Base-by-base conservation (phyloP, 768 basidiomycete species). In the Leccinum ochraceum region DNA sequence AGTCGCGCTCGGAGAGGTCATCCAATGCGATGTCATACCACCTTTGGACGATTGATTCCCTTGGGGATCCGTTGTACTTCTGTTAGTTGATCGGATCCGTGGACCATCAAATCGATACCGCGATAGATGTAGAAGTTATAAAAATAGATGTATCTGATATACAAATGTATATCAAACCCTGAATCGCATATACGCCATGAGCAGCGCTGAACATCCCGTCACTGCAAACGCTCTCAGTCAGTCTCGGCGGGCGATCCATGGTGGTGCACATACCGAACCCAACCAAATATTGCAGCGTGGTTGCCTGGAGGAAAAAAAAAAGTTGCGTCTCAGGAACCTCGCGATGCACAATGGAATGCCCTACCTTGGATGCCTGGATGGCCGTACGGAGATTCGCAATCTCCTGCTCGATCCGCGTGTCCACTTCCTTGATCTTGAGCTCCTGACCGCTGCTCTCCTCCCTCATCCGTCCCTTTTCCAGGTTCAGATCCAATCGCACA, bases 401-500 rank as follows among this genome's bases (percentile, higher is more conserved):
- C 76, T 98, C 95, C 71, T 92, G 92, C 75, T 99, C 96, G 66
- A 98, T 98, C 71, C 92, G 79, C 4, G 96, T 98, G 69, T 98
- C 96, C 17, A 98, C 95, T 74, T 99, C 96, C 74, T 94, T 94
- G 70, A 98, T 92, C 84, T 98, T 98, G 56, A 95, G 78, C 69
- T 97, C 95, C 69, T 98, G 93, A 44, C 87, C 86, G 66, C 86
- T 89, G 65, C 87, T 88, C 79, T 98, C 95, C 71, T 98, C 95
- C 56, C 96, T 80, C 80, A 98, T 92, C 51, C 96, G 82, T 1
- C 94, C 94, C 75, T 98, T 98, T 79, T 99, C 96, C 26, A 98
- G 77, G 75, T 99, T 99, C 60, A 99, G 76, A 74, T 99, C 97
- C 16, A 99, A 76, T 56, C 96, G 80, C 4, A 99, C 97, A 17